These are phyloP conservation scores for Ganoderma meredithae DNA, from an alignment of 1,284 basidiomycete genomes.

Conservation along the genomic window DNA sequence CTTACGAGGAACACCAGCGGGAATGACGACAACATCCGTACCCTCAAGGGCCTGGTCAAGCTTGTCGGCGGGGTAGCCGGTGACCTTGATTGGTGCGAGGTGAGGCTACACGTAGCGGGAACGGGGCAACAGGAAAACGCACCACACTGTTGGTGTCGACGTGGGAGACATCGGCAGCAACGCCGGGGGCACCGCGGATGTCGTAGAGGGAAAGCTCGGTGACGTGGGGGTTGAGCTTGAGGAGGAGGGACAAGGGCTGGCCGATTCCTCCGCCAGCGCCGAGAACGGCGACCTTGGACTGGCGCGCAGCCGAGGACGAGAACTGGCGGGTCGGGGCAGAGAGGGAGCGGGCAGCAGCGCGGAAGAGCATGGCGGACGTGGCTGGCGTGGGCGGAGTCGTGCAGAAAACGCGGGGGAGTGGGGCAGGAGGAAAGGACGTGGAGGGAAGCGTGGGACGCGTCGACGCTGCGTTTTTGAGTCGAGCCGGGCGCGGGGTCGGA, in stretches of 20 bases:
- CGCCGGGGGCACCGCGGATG: slow-evolving; percentile 92
- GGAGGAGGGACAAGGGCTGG: slow-evolving; percentile 88
- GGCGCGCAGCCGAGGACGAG: slow-evolving; percentile 77
- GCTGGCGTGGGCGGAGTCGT: slow-evolving; percentile 23
- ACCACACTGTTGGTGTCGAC: slow-evolving; percentile 91
- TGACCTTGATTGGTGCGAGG: slow-evolving; percentile 57
- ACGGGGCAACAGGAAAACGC: slow-evolving; percentile 34
- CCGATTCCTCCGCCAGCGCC: slow-evolving; percentile 95
- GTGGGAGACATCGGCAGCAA: slow-evolving; percentile 93
- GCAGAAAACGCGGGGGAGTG: slow-evolving; percentile 18
- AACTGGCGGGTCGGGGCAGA: slow-evolving; percentile 67
- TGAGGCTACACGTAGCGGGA: slow-evolving; percentile 20
- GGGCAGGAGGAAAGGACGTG: slow-evolving; percentile 23
- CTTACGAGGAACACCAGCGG: slow-evolving; percentile 96
- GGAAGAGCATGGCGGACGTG: slow-evolving; percentile 58
- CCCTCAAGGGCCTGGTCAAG: slow-evolving; percentile 88
- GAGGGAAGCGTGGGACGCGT: background rate
- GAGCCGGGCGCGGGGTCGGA: slow-evolving; percentile 26
- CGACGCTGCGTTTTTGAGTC: slow-evolving; percentile 25
- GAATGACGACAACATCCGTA: slow-evolving; percentile 93
- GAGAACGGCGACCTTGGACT: slow-evolving; percentile 88
- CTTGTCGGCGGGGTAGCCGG: slow-evolving; percentile 84
- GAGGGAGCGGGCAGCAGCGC: slow-evolving; percentile 58
- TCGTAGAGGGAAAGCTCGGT: slow-evolving; percentile 85
- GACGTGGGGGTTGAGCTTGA: slow-evolving; percentile 88